Base-by-base conservation (phyloP, 2,329 filamentous ascomycete species). In the Phymatotrichopsis omnivora region DNA sequence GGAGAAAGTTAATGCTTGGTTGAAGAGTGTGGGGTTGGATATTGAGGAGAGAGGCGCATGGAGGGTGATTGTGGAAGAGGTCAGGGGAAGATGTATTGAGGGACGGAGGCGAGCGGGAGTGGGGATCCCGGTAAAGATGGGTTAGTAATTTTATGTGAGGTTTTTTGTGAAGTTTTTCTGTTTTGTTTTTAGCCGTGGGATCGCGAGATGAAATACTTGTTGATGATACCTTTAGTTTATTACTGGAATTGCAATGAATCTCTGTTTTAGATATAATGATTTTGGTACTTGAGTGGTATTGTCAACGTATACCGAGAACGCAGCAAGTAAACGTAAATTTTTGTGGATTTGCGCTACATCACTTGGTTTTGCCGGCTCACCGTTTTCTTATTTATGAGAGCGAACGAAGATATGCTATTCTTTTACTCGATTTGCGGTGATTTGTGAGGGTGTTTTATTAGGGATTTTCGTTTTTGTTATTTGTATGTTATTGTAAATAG, bases 41-140 rank as follows among this genome's bases (percentile, higher is more conserved):
- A 38, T 34, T 8, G 34, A 28, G 28, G 33, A 39, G 11, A 33
- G n/a, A n/a, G 42, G 45, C 2, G 25, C 25, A 5, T 54, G 52
- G 52, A 50, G 40, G 29, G 36, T 34, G 14, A 47, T 53, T 4
- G 50, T 54, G 2, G 32, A 45, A 14, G 40, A 25, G 17, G 36
- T 51, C 11, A 50, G 53, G 7, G 47, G 32, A 20, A 41, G 43
- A 31, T 54, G 52, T 36, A 17, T 54, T 8, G 47, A 50, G 12
- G 50, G 43, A 14, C 42, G 39, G 38, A 47, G 50, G 24, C 44
- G 44, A 28, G 52, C 49, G 3, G 52, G 52, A 10, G 40, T 47
- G 7, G 50, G 43, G 2, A 44, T 54, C 12, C 48, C 48, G 2
- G 49, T 45, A 10, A 51, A 49, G 35, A 24, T 32, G 14, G n/a